Percentiles rank a stretch among this genome's conserved stretches.
Conservation (phyloP, 108 stramenopile species). For the Cyclotella sp. region DNA sequence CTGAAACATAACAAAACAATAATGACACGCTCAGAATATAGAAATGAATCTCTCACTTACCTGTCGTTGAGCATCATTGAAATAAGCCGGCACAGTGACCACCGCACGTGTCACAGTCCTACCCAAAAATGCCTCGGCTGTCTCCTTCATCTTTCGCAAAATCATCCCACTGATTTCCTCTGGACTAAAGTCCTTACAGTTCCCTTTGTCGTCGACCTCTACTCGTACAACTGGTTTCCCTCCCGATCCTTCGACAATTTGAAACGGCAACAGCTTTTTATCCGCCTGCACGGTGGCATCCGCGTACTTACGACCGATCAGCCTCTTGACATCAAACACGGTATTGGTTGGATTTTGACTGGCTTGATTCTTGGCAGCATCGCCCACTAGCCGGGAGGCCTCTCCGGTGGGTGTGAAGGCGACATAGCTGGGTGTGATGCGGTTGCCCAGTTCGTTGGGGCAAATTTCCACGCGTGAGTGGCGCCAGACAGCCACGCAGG, state of each 20-base stretch:
- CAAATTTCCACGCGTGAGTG: constrained; percentile 98
- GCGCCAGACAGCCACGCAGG: constrained; percentile 97
- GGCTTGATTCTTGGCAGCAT: constrained; percentile 99
- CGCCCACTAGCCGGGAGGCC: constrained; percentile 89
- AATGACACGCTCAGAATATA: too few species aligned
- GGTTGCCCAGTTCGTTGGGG: constrained; percentile 98
- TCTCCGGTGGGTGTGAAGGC: constrained; percentile 91
- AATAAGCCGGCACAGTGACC: constrained; percentile 98
- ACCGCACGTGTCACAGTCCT: constrained; percentile 92
- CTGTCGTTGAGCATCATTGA: constrained; percentile 97
- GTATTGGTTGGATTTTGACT: constrained; percentile 97
- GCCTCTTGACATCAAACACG: constrained; percentile 98
- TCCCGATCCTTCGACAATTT: constrained; percentile 83
- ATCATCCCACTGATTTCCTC: constrained; percentile 93
- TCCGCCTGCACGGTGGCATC: constrained; percentile 97
- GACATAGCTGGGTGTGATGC: constrained; percentile 98
- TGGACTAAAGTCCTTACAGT: constrained; percentile 69
- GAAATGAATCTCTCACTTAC: too few species aligned
- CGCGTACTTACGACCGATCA: constrained; percentile 95
- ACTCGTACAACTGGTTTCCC: constrained; percentile 71
- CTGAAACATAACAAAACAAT: too few species aligned
- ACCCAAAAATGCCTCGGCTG: constrained; percentile 89
- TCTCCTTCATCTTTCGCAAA: constrained; percentile 87
- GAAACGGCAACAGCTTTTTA: constrained; percentile 97
- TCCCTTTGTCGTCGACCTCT: constrained; percentile 61